Evolutionary conservation across 345 rosid genomes (phyloP), one percentile per base, ranked within the genome.

Genomic region (Kandelia obovata): DNA sequence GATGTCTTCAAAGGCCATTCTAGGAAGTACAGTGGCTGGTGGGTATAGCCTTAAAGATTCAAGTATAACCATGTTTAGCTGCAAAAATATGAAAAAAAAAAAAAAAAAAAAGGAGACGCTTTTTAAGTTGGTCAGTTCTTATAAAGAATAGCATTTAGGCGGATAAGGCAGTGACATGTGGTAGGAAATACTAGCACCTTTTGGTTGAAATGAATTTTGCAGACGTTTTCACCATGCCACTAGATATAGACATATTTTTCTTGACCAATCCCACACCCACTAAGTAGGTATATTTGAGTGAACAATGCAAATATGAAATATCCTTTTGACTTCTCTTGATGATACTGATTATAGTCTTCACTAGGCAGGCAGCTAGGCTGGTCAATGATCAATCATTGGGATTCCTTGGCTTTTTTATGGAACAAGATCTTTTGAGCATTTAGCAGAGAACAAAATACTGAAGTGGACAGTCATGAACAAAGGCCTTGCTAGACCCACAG

Each of bases 31-130:
- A 0, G 96, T 83, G 0, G 97, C 99, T 7, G 99, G 98, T 15
- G 99, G 99, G 52, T 95, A 95, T 1, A 95, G 84, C 78, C 99
- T 85, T 25, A 95, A 59, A 17, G 98, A 87, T 73, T 95, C 99
- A 20, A 89, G 92, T 68, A 95, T 89, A 32, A 95, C 94, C 94
- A 87, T 87, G 75, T 83, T 83, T 49, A 95, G 77, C 99, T 95
- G 85, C 70, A 71, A 37, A 61, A 60, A 20, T 2, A 27, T 16
- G 34, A 43, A 0, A 47, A 5, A 20, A 20, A 20, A 53, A 53
- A 20, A 52, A 6, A 52, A 52, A 25, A 55, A 55, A 3, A 9
- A 23, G 0, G 28, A 56, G 6, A 25, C 28, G 30, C 5, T 17
- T 19, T 17, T 13, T 56, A 23, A 27, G 5, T 21, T 8, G 59